Base-by-base conservation (phyloP, 2,329 filamentous ascomycete genomes). In the Colletotrichum sp. region DNA sequence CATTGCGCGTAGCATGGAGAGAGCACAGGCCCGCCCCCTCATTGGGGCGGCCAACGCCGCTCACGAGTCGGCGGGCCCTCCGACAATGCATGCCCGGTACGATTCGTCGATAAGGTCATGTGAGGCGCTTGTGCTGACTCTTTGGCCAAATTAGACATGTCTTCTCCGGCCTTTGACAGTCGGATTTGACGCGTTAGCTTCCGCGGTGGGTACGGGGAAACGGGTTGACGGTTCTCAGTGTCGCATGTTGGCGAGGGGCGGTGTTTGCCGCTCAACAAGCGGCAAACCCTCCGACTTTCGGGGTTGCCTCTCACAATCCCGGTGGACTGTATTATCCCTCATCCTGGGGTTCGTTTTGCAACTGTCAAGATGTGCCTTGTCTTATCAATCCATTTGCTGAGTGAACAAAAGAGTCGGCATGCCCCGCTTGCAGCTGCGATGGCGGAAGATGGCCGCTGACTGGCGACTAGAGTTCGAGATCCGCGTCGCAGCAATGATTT, bases 31-130 rank as follows among this genome's bases (percentile, higher is more conserved):
- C 55, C 52, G 39, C 27, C 52, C 22, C 65, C 69, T 64, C 39
- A 75, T 75, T 75, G 69, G 69, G 49, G 39, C 73, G 63, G 73
- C 25, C 63, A 25, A 16, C 34, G 57, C 36, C 68, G 57, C 57
- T 34, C 55, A 34, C n/a, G 57, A 52, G 29, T 52, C 68, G 68
- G 68, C 57, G n/a, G 49, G 34, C n/a, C 68, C 57, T 63, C 55
- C 68, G 57, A 70, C 68, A 34, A 63, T 36, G 68, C 68, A 70
- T 39, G 22, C 57, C 57, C 57, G 57, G n/a, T 62, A 52, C 29
- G 68, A 34, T 32, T 32, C 68, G 34, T 25, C 30, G 57, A 52
- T 63, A 52, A 63, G 57, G 68, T 63, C 68, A 70, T 49, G 68
- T 70, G 68, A 57, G 49, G 65, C 27, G 44, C 30, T 67, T 25